Evolutionary conservation across 1,139 yeast genomes (phyloP), one percentile per base, ranked within the genome.

Genomic region (Pichia sp.): DNA sequence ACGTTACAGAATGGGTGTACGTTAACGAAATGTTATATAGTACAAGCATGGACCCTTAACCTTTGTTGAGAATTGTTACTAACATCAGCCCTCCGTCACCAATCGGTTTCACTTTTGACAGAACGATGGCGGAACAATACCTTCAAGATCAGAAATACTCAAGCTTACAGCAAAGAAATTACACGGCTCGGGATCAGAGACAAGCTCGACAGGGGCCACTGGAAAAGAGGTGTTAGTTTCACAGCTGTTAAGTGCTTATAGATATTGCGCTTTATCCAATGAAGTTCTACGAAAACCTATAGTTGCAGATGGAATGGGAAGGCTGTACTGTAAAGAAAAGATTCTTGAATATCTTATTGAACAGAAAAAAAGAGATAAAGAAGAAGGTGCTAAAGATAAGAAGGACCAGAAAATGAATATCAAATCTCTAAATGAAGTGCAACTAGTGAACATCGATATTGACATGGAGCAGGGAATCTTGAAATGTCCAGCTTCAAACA

Each of bases 251-350:
- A 55, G 38, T 46, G 47, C 32, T 27, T 65, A 78, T 73, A 52
- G 63, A 35, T 54, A 55, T 6, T 74, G 81, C 44, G 52, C 59
- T 4, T 46, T 76, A 16, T 60, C 71, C 2, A 63, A 63, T 3
- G 56, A 58, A 17, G 55, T 53, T 10, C 58, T 75, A 16, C 49
- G 43, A 9, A 55, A 53, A 6, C 84, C 80, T 0, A 62, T 85
- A 3, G 84, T 81, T 6, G 73, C 87, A 22, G 96, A 86, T 58
- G 80, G 67, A 52, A 62, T 62, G 40, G 96, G 96, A 0, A 56
- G 64, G 24, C 51, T 87, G n/a, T 83, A 73, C 55, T 72, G 77
- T 46, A 84, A 83, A 47, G 87, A 81, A 43, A 63, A 78, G 25
- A 56, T 84, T 0, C 49, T 87, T 12, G 81, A 79, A 49, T 67